A percentile compares a stretch with the other conserved stretches of the same genome.
Evolutionary conservation across 805 yeast species (phyloP).

Genomic region (Candida corydali): DNA sequence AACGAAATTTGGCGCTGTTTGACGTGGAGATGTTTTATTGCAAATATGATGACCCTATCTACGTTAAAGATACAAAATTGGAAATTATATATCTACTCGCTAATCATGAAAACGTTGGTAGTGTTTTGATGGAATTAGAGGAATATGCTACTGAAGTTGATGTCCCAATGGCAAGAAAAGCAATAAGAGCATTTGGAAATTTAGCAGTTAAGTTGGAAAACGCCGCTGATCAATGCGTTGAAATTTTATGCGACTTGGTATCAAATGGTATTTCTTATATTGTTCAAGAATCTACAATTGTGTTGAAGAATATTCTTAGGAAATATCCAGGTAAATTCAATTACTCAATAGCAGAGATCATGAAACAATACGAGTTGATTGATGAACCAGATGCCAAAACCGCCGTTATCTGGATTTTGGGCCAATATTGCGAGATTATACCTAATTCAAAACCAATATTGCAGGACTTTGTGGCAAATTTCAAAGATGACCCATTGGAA

Average conservation of each 20-base stretch:
- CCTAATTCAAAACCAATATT: slow-evolving; percentile 39
- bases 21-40: slow-evolving; percentile 83
- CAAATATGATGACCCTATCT: slow-evolving; percentile 79
- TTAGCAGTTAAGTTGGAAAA: slow-evolving; percentile 70
- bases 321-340: slow-evolving; percentile 62
- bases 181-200: slow-evolving; percentile 86
- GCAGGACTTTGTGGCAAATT: slow-evolving; percentile 40
- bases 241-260: slow-evolving; percentile 53
- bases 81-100: slow-evolving; percentile 84
- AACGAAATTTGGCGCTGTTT: slow-evolving; percentile 53
- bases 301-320: slow-evolving; percentile 71
- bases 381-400: slow-evolving; percentile 76
- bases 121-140: slow-evolving; percentile 69
- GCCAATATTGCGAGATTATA: slow-evolving; percentile 57
- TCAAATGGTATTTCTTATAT: slow-evolving; percentile 67
- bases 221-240: slow-evolving; percentile 63
- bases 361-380: slow-evolving; percentile 38
- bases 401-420: slow-evolving; percentile 80
- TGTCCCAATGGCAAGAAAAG: slow-evolving; percentile 79
- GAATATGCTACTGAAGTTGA: slow-evolving; percentile 89
- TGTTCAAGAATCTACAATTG: slow-evolving; percentile 76
- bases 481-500: slow-evolving; percentile 61
- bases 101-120: slow-evolving; percentile 51
- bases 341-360: slow-evolving; percentile 23
- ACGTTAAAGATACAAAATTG: slow-evolving; percentile 83